A percentile compares a stretch with the other conserved stretches of the same genome.
Conservation (phyloP, 2,329 filamentous ascomycete species). For the Orbilia blumenaviensis region DNA sequence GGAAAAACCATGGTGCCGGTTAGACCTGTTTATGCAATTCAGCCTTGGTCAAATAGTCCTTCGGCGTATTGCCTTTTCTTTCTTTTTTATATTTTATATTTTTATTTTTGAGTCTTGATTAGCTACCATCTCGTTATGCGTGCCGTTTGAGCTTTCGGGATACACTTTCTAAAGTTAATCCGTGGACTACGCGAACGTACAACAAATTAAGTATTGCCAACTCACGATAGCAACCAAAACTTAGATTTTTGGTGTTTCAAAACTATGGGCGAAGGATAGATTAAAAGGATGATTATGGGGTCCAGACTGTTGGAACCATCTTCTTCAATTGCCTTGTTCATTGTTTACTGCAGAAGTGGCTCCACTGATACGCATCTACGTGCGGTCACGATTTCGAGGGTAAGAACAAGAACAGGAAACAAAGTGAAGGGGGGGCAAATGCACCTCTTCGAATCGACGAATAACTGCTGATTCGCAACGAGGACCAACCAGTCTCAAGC, state of each 20-base stretch:
- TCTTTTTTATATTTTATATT: too few species aligned
- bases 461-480: not conserved
- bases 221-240: not conserved
- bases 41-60: too few species aligned
- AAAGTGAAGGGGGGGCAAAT: not conserved
- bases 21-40: not conserved
- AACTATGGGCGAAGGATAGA: not conserved
- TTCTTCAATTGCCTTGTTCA: not conserved
- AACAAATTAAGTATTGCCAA: constrained; percentile 9
- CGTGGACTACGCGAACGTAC: not conserved
- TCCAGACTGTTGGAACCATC: constrained; percentile 28
- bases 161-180: not conserved
- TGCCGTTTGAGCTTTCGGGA: not conserved
- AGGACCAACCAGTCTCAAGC: constrained; percentile 10
- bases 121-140: not conserved
- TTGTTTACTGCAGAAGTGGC: constrained; percentile 13
- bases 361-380: constrained; percentile 12
- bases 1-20: constrained; percentile 6
- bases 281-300: not conserved
- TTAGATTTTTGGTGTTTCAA: not conserved
- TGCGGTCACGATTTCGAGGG: not conserved
- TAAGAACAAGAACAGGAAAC: not conserved
- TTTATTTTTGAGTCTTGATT: too few species aligned
- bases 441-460: constrained; percentile 3
- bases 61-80: too few species aligned